Percentiles rank a stretch among this genome's conserved stretches.
Conservation (phyloP, 257 asterid genomes). For the Nicotiana attenuata region DNA sequence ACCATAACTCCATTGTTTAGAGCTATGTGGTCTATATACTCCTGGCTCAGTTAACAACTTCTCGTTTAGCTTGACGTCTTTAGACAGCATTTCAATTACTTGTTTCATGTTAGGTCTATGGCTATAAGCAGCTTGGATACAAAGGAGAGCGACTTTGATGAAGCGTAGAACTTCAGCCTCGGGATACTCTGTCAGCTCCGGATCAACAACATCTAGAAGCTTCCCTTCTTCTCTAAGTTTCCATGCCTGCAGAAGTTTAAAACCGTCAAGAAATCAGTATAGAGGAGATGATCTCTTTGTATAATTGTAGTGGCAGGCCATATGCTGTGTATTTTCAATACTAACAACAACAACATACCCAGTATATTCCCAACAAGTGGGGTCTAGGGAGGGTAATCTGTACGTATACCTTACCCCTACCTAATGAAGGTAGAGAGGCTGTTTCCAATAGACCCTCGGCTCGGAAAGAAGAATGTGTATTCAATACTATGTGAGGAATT, state of each 20-base stretch:
- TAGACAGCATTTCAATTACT: constrained; percentile 62
- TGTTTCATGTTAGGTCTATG: constrained; percentile 80
- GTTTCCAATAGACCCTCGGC: too few species aligned
- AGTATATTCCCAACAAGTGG: too few species aligned
- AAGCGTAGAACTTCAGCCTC: constrained; percentile 45
- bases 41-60: constrained; percentile 56
- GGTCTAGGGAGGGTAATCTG: too few species aligned
- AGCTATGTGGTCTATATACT: constrained; percentile 32
- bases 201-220: constrained; percentile 58
- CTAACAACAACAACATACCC: too few species aligned
- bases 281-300: neutral
- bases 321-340: neutral
- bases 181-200: constrained; percentile 44
- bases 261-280: neutral
- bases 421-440: too few species aligned
- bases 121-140: constrained; percentile 66
- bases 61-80: constrained; percentile 53
- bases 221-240: constrained; percentile 55
- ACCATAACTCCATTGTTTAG: constrained; percentile 18
- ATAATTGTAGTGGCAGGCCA: neutral
- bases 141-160: constrained; percentile 60
- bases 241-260: constrained; percentile 57
- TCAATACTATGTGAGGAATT: neutral
- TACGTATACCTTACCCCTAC: too few species aligned
- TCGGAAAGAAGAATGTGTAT: neutral